These are phyloP conservation scores for Colletotrichum abscissum DNA, from an alignment of 2,329 filamentous ascomycete species.

Conservation along the genomic window DNA sequence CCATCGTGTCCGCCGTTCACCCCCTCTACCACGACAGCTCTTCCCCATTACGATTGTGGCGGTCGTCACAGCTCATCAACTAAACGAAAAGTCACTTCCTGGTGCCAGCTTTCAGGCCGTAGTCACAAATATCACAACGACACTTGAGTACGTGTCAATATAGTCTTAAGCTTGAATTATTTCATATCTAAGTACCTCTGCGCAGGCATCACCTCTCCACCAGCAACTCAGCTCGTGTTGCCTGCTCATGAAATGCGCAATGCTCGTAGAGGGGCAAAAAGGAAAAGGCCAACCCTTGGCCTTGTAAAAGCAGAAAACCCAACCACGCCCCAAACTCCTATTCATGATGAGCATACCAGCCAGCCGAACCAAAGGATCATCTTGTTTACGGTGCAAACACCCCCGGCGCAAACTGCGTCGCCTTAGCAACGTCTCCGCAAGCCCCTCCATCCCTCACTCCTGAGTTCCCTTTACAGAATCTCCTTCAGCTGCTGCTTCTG, in stretches of 20 bases:
- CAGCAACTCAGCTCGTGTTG: background rate
- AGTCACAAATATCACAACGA: too few species aligned
- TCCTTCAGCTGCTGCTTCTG: conserved; percentile 87
- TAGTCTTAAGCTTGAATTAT: conserved; percentile 11
- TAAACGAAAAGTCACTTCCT: too few species aligned
- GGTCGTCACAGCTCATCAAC: too few species aligned
- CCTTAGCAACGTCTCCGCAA: background rate
- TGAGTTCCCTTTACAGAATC: conserved; percentile 68
- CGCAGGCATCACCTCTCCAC: conserved; percentile 1
- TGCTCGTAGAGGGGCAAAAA: background rate
- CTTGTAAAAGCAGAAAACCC: background rate
- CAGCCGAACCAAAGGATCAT: background rate
- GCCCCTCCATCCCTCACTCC: background rate
- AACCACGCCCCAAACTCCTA: conserved; percentile 20
- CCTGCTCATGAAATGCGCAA: conserved; percentile 4
- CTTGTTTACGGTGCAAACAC: background rate
- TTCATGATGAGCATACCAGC: conserved; percentile 24
- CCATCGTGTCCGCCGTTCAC: too few species aligned
- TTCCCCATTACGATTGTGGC: too few species aligned
- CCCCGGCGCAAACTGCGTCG: background rate
- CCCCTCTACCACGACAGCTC: too few species aligned
- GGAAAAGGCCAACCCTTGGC: conserved; percentile 9
- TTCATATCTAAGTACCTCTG: conserved; percentile 21
- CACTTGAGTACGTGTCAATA: background rate
- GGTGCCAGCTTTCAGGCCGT: too few species aligned